Conservation (phyloP, 805 yeast species). For the Groenewaldozyma tartarivorans region DNA sequence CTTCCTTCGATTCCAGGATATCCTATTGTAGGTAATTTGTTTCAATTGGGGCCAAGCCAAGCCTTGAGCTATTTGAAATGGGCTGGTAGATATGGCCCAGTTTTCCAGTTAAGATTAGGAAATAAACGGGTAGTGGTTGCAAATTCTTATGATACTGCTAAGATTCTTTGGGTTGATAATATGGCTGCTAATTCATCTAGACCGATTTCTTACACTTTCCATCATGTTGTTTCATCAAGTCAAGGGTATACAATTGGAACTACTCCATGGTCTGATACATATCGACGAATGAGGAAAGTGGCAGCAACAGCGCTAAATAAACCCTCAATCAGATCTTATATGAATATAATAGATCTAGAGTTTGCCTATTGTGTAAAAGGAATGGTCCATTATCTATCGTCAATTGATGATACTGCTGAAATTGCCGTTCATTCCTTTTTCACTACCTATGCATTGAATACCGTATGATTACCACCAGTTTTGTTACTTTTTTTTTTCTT, state of each 20-base stretch:
- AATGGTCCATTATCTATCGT: constrained; percentile 13
- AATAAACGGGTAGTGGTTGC: constrained; percentile 48
- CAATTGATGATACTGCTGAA: constrained; percentile 24
- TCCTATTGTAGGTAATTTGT: constrained; percentile 45
- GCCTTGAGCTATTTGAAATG: constrained; percentile 39
- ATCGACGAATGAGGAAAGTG: constrained; percentile 29
- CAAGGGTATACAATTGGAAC: constrained; percentile 36
- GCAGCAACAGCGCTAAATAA: constrained; percentile 33
- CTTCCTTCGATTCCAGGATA: constrained; percentile 36
- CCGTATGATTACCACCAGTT: constrained; percentile 32
- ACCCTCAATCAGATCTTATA: constrained; percentile 29
- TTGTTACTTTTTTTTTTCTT: background rate
- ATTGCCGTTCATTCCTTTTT: constrained; percentile 27
- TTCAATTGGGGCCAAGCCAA: constrained; percentile 40
- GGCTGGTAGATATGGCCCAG: constrained; percentile 32
- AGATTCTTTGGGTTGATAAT: constrained; percentile 42
- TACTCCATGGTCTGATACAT: constrained; percentile 34
- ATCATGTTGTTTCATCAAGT: constrained; percentile 42
- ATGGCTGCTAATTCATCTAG: constrained; percentile 53
- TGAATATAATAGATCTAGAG: constrained; percentile 29
- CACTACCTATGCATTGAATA: constrained; percentile 30
- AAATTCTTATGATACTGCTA: constrained; percentile 50
- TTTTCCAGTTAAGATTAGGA: constrained; percentile 61
- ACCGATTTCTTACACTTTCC: constrained; percentile 60
- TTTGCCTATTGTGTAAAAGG: constrained; percentile 26